These are phyloP conservation scores for Claviceps arundinis DNA, from an alignment of 2,329 filamentous ascomycete species.

Conservation along the genomic window DNA sequence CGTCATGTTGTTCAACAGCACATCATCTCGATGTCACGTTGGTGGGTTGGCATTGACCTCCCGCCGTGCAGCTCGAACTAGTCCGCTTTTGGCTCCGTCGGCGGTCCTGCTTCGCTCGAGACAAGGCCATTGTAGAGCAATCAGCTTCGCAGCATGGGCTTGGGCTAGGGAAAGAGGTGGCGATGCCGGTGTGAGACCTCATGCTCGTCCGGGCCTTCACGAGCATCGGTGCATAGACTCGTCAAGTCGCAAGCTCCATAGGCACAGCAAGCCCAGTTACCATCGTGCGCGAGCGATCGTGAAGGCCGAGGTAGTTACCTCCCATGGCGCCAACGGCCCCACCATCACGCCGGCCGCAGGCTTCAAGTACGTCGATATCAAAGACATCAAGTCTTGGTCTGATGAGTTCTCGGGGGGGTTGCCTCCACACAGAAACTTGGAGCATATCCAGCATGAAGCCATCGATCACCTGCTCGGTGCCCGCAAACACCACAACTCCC, in stretches of 20 bases:
- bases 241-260: conserved; percentile 29
- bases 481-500: conserved; percentile 7
- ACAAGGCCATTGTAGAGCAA: conserved; percentile 22
- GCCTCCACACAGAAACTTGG: conserved; percentile 28
- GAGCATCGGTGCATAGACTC: conserved; percentile 34
- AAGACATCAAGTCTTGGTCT: conserved; percentile 22
- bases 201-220: conserved; percentile 31
- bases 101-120: conserved; percentile 2
- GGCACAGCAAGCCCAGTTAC: conserved; percentile 27
- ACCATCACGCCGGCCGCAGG: conserved; percentile 12
- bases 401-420: conserved; percentile 24
- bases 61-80: conserved; percentile 1
- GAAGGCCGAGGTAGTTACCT: conserved; percentile 27
- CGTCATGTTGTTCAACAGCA: conserved; percentile 1
- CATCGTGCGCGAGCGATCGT: conserved; percentile 23
- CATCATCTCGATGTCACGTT: background rate
- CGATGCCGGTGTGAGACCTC: conserved; percentile 27
- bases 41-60: background rate
- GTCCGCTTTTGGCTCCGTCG: background rate
- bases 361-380: conserved; percentile 22
- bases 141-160: conserved; percentile 36
- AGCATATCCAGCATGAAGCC: conserved; percentile 31
- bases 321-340: conserved; percentile 20
- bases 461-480: conserved; percentile 30
- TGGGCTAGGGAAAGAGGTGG: conserved; percentile 23